These are phyloP conservation scores for Silene conica DNA, from an alignment of 148 eudicot species.

Conservation along the genomic window DNA sequence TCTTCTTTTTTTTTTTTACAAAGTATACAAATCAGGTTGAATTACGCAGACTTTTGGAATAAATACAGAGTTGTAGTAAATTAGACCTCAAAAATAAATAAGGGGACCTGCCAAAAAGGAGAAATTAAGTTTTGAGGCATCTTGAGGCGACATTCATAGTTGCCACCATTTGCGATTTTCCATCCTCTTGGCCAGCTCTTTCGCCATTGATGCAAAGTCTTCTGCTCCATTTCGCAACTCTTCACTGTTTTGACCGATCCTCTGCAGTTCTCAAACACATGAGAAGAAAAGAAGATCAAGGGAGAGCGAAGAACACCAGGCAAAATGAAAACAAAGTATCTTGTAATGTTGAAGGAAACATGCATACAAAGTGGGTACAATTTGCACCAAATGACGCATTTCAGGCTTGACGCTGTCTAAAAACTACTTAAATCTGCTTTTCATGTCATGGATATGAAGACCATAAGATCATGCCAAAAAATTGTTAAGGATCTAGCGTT, in stretches of 20 bases:
- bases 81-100: not conserved
- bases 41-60: not conserved
- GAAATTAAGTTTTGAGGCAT: not conserved
- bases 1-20: not conserved
- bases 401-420: no score
- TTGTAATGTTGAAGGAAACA: no score
- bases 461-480: no score
- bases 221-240: conserved; percentile 78
- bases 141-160: conserved; percentile 25
- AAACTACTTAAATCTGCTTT: no score
- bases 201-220: conserved; percentile 75
- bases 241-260: conserved; percentile 57
- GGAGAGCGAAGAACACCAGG: no score
- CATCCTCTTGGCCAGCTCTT: conserved; percentile 73
- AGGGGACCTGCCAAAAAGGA: not conserved
- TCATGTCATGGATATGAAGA: no score
- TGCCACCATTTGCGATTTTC: conserved; percentile 96
- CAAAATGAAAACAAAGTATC: no score
- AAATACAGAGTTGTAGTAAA: not conserved
- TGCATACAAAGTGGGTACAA: no score
- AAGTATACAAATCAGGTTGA: conserved; percentile 3
- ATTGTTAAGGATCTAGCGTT: no score
- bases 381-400: no score
- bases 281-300: no score
- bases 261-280: conserved; percentile 32